These are phyloP conservation scores for Santalum album DNA, from an alignment of 164 flowering plant species.

Conservation along the genomic window DNA sequence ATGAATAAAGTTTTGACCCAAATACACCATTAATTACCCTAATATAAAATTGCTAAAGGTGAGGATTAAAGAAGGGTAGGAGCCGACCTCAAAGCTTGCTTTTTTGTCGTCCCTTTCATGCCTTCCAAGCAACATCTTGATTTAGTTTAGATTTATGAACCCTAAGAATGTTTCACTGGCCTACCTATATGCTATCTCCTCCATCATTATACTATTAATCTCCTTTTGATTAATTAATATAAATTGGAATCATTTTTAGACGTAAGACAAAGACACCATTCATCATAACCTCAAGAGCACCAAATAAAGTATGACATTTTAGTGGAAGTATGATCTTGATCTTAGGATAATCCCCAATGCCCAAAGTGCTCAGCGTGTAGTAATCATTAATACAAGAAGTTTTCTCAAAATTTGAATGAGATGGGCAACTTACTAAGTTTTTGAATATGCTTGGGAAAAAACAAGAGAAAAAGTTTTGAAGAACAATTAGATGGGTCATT, in stretches of 20 bases:
- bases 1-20: too few relatives aligned
- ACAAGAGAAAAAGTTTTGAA: too few relatives aligned
- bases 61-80: too few relatives aligned
- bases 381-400: not conserved
- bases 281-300: not conserved
- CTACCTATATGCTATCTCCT: not conserved
- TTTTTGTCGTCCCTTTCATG: not conserved
- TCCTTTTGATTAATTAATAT: not conserved
- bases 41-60: too few relatives aligned
- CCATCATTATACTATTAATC: too few relatives aligned
- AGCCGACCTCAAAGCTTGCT: too few relatives aligned
- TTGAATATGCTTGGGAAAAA: too few relatives aligned
- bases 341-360: not conserved
- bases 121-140: not conserved
- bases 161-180: not conserved
- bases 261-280: not conserved
- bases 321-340: not conserved
- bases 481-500: too few relatives aligned
- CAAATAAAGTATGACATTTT: not conserved
- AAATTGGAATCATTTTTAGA: not conserved
- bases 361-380: not conserved
- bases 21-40: too few relatives aligned
- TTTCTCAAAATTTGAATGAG: not conserved
- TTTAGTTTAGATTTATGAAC: not conserved
- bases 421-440: too few relatives aligned